Base-by-base conservation (phyloP, 192 early-diverging fungal species). In the Gamsiella multidivaricata region DNA sequence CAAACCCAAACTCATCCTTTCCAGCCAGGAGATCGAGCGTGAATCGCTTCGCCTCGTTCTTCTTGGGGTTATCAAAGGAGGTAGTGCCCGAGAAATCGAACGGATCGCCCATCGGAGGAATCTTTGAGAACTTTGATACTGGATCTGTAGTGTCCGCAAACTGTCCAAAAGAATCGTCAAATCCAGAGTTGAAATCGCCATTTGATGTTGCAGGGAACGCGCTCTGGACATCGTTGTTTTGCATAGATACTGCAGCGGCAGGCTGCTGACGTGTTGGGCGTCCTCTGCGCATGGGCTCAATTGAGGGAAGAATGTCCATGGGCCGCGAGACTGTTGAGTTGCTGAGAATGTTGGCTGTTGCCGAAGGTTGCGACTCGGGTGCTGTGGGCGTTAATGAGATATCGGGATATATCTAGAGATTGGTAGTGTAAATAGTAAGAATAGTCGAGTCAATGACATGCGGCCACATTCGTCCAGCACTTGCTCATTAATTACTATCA, bases 231-330 rank as follows among this genome's bases (percentile, higher is more conserved):
- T 52, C 36, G 29, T 45, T 43, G 18, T 45, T 17, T 57, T 34
- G 53, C 18, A 29, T 57, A 5, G 55, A 20, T 0, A 62, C 28
- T 20, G 61, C 31, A 7, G 26, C 32, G 10, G 39, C 45, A 10
- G 53, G 54, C 18, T 57, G 73, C 49, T 64, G 43, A 20, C 82
- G 88, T 11, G 86, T 82, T n/a, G 95, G 95, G 7, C 96, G 86
- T 34, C 96, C 96, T 37, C 96, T 88, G 3, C 96, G 88, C 96
- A 98, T 98, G 0, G 95, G 94, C 34, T 85, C 84, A 60, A 93
- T 88, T 23, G 71, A 72, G 60, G 83, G 84, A 69, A 87, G n/a
- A 62, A 78, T 66, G 62, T 81, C 61, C 65, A 81, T 45, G 32
- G 81, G 64, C 79, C 39, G 76, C 34, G 63, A 47, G 49, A 73